Base-by-base conservation (phyloP, 2,329 filamentous ascomycete genomes). In the Dactylellina sp. region DNA sequence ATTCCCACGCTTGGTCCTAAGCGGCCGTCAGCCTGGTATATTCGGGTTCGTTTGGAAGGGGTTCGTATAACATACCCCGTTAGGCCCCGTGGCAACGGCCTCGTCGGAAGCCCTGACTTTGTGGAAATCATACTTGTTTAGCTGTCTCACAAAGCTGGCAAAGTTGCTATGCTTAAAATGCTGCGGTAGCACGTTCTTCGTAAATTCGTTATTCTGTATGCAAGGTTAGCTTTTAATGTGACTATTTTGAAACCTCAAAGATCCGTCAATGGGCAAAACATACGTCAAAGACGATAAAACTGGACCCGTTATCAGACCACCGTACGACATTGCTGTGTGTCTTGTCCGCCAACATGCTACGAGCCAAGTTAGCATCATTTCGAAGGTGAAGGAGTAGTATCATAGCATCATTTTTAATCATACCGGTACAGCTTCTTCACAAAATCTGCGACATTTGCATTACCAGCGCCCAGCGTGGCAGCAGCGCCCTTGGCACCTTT, bases 141-240 rank as follows among this genome's bases (percentile, higher is more conserved):
- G 84, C 81, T 97, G 93, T 53, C 93, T 90, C 70, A 97, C 93
- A 80, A 97, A 97, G 82, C 93, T 97, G 32, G 93, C 93, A 83
- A 97, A 97, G 81, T 97, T 97, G 86, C 92, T 96, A 83, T 98
- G 95, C 82, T 99, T 99, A 85, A 99, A 99, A 79, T 98, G 93
- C 81, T 98, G 97, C 1, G 95, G 95, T 14, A 99, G 87, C 78
- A 99, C 96, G 40, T 91, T 91, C 81, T 97, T 97, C 20, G 95
- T 98, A 80, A 99, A 99, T 81, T 96, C 97, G 81, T 98, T 94
- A 81, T 96, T 96, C 94, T 97, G 81, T 24, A 71, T 57, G 55
- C n/a, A 39, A 16, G 28, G 35, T 16, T 60, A 52, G 37, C 12
- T 28, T n/a, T n/a, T n/a, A n/a, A n/a, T n/a, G n/a, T 75, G 53